Conservation (phyloP, 2,329 filamentous ascomycete species). For the Xylariomycetidae sp. region DNA sequence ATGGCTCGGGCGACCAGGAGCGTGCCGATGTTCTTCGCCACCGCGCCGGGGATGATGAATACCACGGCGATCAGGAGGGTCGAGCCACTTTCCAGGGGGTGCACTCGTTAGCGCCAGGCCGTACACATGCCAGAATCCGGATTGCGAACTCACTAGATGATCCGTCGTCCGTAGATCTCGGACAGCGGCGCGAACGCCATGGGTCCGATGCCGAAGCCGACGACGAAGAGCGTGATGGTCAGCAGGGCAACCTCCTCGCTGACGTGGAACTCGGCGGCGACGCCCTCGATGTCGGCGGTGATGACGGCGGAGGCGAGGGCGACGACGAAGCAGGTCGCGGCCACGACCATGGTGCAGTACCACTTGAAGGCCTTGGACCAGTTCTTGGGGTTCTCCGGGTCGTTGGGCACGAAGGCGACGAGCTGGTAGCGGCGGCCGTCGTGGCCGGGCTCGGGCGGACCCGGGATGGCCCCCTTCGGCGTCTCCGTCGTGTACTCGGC, state of each 20-base stretch:
- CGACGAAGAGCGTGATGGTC: constrained; percentile 68
- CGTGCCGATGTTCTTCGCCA: constrained; percentile 69
- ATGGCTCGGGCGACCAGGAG: constrained; percentile 71
- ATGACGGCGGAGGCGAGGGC: constrained; percentile 68
- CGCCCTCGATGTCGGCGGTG: constrained; percentile 66
- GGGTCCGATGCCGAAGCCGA: constrained; percentile 76
- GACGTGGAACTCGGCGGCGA: constrained; percentile 58
- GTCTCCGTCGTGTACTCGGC: constrained; percentile 63
- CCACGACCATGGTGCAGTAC: constrained; percentile 82
- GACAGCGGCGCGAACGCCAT: constrained; percentile 75
- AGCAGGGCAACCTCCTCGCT: constrained; percentile 68
- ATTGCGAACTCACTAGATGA: constrained; percentile 50
- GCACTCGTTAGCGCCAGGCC: background rate
- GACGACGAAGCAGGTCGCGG: constrained; percentile 68
- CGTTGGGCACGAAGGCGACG: constrained; percentile 64
- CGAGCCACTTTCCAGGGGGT: constrained; percentile 29
- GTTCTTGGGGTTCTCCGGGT: constrained; percentile 79
- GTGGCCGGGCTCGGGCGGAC: constrained; percentile 24
- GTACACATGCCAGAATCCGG: background rate
- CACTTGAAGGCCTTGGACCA: constrained; percentile 75
- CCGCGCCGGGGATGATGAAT: constrained; percentile 75
- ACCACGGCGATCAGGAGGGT: constrained; percentile 66
- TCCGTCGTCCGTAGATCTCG: constrained; percentile 65
- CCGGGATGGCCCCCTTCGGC: constrained; percentile 53
- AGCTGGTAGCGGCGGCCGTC: constrained; percentile 39